phyloP scores from a whole-genome alignment of 176 grass and related monocot species.

The Thalia dealbata region DNA sequence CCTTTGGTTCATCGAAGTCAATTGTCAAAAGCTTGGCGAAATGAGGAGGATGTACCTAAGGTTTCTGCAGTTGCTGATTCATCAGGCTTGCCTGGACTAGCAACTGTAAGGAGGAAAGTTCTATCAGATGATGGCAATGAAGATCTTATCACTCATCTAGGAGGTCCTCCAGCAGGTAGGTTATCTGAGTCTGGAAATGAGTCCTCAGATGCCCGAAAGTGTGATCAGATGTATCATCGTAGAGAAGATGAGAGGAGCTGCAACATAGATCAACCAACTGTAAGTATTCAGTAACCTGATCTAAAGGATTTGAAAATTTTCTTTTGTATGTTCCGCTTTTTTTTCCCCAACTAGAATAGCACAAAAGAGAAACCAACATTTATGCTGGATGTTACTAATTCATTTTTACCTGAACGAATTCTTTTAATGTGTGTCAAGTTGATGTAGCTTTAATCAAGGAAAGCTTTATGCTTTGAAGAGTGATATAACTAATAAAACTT shows the following conservation, averaged over 20 bases:
- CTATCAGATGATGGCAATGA: slow-evolving; percentile 20
- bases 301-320: neutral
- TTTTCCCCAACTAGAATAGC: neutral
- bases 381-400: neutral
- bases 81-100: slow-evolving; percentile 22
- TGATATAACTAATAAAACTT: too few species aligned
- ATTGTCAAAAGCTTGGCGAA: slow-evolving; percentile 34
- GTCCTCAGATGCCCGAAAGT: slow-evolving; percentile 47
- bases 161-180: slow-evolving; percentile 38
- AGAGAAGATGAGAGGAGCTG: slow-evolving; percentile 36
- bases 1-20: slow-evolving; percentile 64
- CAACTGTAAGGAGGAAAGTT: slow-evolving; percentile 29
- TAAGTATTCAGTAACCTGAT: slow-evolving; percentile 28
- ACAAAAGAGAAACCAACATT: neutral
- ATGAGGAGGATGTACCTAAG: slow-evolving; percentile 30
- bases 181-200: slow-evolving; percentile 62
- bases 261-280: slow-evolving; percentile 41
- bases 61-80: slow-evolving; percentile 19
- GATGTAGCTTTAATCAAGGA: neutral
- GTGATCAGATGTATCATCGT: slow-evolving; percentile 40
- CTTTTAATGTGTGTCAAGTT: neutral
- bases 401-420: too few species aligned
- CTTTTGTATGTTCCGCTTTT: neutral
- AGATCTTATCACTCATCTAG: slow-evolving; percentile 27
- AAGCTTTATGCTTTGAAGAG: neutral